Base-by-base conservation (phyloP, 768 basidiomycete species). In the Tulasnella sp. region DNA sequence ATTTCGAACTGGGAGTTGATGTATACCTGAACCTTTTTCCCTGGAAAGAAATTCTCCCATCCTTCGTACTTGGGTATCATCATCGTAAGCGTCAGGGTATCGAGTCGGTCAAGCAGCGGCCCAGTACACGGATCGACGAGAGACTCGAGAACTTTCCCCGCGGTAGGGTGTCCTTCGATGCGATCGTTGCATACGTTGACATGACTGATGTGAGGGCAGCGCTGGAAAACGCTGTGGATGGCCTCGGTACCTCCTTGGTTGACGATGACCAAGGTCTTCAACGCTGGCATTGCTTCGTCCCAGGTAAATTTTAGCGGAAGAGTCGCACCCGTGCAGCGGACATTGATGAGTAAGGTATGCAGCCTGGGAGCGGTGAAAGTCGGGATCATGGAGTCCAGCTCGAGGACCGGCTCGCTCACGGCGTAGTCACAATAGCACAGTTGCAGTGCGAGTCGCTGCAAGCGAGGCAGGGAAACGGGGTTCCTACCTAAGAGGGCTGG, bases 381-480 rank as follows among this genome's bases (percentile, higher is more conserved):
- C 31, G 31, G 18, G 31, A 69, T 16, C 24, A 69, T 34, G 14
- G 64, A 5, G 20, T 69, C 64, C 64, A 37, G 64, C 34, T n/a
- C n/a, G 16, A 31, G 31, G 34, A 18, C 34, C 31, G 64, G 11
- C 12, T 34, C 64, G n/a, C 18, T 37, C 18, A 6, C 7, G 34
- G 18, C 31, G 31, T 24, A 69, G 46, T 46, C 16, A 16, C 12
- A 46, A 18, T 46, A 14, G 16, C 46, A 18, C 34, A 37, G 34
- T 14, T 28, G 64, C 64, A 69, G 31, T 0, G 31, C 34, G 64
- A 69, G 31, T 37, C 64, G 64, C 28, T 69, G 28, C 64, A 69
- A 69, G 64, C 28, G 64, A 69, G 64, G 60, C 60, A 64, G 12
- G 60, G 60, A 31, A 16, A 64, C 60, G 60, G 60, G 60, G n/a